Evolutionary conservation across 768 basidiomycete genomes (phyloP), one percentile per base, ranked within the genome.

Genomic region (Phallus indusiatus): DNA sequence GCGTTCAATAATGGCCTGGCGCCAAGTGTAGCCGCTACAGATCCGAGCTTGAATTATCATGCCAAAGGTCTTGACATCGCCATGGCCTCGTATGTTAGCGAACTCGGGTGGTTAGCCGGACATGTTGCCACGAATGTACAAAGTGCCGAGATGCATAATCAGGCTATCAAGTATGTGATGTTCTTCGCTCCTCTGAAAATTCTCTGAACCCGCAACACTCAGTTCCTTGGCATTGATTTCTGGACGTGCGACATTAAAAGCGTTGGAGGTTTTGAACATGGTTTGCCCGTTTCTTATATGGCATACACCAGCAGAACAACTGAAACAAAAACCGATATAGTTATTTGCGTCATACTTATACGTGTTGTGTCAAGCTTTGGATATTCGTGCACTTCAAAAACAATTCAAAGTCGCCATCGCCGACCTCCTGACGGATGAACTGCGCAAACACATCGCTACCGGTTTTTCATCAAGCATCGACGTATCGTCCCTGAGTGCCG

Each of bases 121-220:
- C 90, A 91, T 0, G 90, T 93, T 10, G 86, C 86, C 2, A 89
- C 88, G 0, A 85, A 88, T 64, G 82, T 90, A 53, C 89, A 93
- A 66, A 86, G 85, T 1, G 90, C 90, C 1, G 90, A 94, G 72
- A 90, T 92, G 87, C 88, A 91, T 68, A 94, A 94, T 64, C 91
- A 94, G 70, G 86, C 91, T 48, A 81, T 94, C 71, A 94, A 94
- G 88, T 90, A 62, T 61, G 86, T 75, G 2, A 28, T 28, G 28
- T 28, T 28, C 28, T 28, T n/a, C 7, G 7, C 7, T 28, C 28
- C 7, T 28, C 7, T 28, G 4, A 28, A 28, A 28, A 28, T 7
- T 7, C 4, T 28, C 28, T 28, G 7, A 28, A 28, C 28, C 7
- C 7, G 28, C 28, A 2, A 7, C 7, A 7, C 28, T 2, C 28